Conservation (phyloP, 371 early-diverging fungal genomes). For the Umbelopsis sp. region DNA sequence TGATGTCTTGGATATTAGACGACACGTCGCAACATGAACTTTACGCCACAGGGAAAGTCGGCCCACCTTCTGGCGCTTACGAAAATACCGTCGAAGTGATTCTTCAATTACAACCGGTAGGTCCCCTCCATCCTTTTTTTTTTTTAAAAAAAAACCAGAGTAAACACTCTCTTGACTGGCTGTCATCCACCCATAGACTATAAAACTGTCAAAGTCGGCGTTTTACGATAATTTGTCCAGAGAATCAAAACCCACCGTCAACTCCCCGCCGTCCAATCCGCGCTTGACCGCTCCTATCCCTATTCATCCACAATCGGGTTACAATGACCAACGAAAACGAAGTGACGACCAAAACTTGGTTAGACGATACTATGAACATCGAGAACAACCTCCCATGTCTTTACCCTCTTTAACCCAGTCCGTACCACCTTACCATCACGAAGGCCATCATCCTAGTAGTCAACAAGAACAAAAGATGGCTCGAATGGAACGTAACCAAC, state of each 20-base stretch:
- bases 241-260: neutral
- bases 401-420: neutral
- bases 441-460: neutral
- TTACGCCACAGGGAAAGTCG: conserved; percentile 31
- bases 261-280: conserved; percentile 1
- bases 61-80: conserved; percentile 19
- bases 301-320: conserved; percentile 4
- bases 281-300: conserved; percentile 17
- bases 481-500: neutral
- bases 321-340: neutral
- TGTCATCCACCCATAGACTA: neutral
- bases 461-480: conserved; percentile 4
- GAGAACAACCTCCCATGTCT: neutral
- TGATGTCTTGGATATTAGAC: conserved; percentile 46
- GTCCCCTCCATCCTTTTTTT: conserved; percentile 13
- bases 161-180: no score
- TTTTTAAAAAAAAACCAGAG: neutral
- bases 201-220: conserved; percentile 1
- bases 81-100: conserved; percentile 30
- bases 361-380: conserved; percentile 15
- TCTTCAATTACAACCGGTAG: conserved; percentile 49
- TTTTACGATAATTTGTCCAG: conserved; percentile 9
- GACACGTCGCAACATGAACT: conserved; percentile 23
- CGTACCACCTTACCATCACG: neutral
- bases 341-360: conserved; percentile 12